Evolutionary conservation across 2,329 filamentous ascomycete genomes (phyloP), one percentile per base, ranked within the genome.

Genomic region (Lasiodiplodia sp.): DNA sequence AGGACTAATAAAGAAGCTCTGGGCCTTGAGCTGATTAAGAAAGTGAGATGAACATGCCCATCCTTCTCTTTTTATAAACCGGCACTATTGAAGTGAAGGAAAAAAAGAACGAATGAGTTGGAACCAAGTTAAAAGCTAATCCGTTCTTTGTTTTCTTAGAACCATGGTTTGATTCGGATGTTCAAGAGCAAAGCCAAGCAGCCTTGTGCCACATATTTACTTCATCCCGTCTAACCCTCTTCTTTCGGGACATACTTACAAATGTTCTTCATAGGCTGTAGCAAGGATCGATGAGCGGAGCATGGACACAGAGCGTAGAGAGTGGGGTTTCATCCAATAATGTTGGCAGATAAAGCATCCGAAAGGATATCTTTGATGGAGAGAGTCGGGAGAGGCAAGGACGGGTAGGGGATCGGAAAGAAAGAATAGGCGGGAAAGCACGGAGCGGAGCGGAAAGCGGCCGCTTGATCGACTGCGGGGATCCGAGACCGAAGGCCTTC

Each of bases 401-500:
- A 4, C 37, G 23, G 31, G 31, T 6, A 38, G n/a, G 6, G 28
- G n/a, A 21, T 28, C 18, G 55, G 55, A 7, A 38, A 23, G 55
- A 21, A 57, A 34, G 25, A 58, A 58, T 40, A 25, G 38, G 57
- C 58, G 44, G 16, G 44, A 47, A 47, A 47, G 44, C 44, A 47
- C 44, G 25, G 58, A 51, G 37, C 28, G 44, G 40, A 60, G 58
- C 58, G 44, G 58, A 63, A 63, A 21, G 25, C 18, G 40, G 25
- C 58, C 23, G 25, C 37, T 21, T 31, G 40, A 37, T 63, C 40
- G 25, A 28, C 58, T 49, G 58, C 40, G 58, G 58, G 58, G 58
- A 63, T 63, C 58, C 58, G 58, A 63, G 14, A 31, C 14, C 58
- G 58, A 40, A 31, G 40, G 38, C n/a, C 23, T 62, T 62, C 58